Evolutionary conservation across 495 filamentous ascomycete species (phyloP).

Genomic region (Filosporella fistucella): DNA sequence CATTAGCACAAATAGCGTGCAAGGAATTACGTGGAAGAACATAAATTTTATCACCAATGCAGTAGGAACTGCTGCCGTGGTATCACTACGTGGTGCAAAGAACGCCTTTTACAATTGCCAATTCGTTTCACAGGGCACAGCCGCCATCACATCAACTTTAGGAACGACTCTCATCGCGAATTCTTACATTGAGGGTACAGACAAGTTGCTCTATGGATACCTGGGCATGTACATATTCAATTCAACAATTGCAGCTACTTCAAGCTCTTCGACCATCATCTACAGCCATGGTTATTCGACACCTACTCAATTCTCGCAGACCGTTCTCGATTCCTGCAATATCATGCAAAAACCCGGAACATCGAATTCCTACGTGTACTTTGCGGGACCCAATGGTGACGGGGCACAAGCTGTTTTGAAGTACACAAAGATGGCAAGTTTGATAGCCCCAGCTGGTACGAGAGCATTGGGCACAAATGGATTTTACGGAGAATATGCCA

Average conservation of each 20-base stretch:
- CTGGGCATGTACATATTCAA: slow-evolving; percentile 4
- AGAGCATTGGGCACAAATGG: slow-evolving; percentile 3
- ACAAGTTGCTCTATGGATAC: slow-evolving; percentile 7
- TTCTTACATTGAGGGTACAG: slow-evolving; percentile 8
- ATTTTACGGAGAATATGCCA: slow-evolving; percentile 9
- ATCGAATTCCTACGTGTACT: slow-evolving; percentile 5
- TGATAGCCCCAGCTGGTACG: slow-evolving; percentile 3
- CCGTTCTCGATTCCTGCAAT: slow-evolving; percentile 7
- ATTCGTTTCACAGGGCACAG: not conserved
- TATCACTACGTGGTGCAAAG: slow-evolving; percentile 1
- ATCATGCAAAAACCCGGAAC: slow-evolving; percentile 3
- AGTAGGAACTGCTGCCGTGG: not conserved
- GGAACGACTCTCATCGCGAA: slow-evolving; percentile 9
- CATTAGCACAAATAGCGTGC: slow-evolving; percentile 2
- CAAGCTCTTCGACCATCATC: slow-evolving; percentile 3
- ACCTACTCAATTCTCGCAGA: slow-evolving; percentile 2
- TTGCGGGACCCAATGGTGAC: slow-evolving; percentile 5
- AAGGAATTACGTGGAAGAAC: slow-evolving; percentile 9
- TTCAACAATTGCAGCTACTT: slow-evolving; percentile 3
- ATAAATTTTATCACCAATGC: slow-evolving; percentile 6
- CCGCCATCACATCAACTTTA: slow-evolving; percentile 1
- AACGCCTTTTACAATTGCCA: slow-evolving; percentile 7
- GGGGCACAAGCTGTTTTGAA: slow-evolving; percentile 4
- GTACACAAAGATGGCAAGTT: slow-evolving; percentile 7
- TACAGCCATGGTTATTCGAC: slow-evolving; percentile 7